Evolutionary conservation across 2,329 filamentous ascomycete species (phyloP), one percentile per base, ranked within the genome.

Genomic region (Penicillium sp.): DNA sequence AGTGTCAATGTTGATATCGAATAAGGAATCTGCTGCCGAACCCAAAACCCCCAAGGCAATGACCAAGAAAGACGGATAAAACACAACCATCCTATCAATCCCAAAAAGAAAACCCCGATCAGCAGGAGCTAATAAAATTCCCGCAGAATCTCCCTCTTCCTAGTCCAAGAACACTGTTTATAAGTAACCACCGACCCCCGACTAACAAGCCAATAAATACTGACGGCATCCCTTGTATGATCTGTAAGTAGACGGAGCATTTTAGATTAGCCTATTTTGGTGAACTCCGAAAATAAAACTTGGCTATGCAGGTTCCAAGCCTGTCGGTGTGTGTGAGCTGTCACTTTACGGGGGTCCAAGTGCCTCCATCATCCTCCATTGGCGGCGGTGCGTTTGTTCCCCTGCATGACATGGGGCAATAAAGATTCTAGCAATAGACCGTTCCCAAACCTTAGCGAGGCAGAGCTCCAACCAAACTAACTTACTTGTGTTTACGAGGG

Each of bases 181-280:
- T 56, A 56, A 23, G 45, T 34, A 25, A 16, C 4, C 13, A 10
- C 16, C 19, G 6, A n/a, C 6, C 13, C 15, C 16, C 27, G 15
- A 21, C 15, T 8, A 34, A 6, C 21, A 41, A 15, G 13, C 40
- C 13, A 21, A 34, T 16, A 36, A 47, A 21, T 3, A 29, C 21
- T 19, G 23, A 50, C 15, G 23, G 21, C 19, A 47, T 9, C 54
- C 54, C 54, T 56, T 53, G 54, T 41, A 36, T 53, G 53, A 52
- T 56, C 13, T 56, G 49, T 47, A 34, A 16, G 2, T 27, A 16
- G 21, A 52, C 45, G 27, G 48, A 34, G 5, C 8, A 23, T 31
- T 55, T 50, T 34, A 50, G 19, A 45, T 11, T 40, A 33, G 9
- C 23, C 40, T 40, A 41, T 23, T 19, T 5, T 25, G 5, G 21